Evolutionary conservation across 1,139 yeast genomes (phyloP).

Genomic region (Hanseniaspora gamundiae): DNA sequence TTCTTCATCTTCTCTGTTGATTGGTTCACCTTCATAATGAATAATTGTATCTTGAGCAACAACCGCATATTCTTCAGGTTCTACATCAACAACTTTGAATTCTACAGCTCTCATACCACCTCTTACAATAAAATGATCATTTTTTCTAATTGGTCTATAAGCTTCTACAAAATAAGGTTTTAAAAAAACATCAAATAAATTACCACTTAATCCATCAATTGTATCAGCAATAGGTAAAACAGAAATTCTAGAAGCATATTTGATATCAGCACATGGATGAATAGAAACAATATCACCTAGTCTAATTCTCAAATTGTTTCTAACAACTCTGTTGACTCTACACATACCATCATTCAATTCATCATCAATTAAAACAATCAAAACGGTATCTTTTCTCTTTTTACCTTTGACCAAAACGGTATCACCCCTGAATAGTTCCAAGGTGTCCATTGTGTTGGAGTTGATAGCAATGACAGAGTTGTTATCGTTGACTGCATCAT

Average conservation of each 20-base stretch:
- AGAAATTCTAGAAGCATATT: constrained; percentile 86
- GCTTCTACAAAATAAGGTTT: constrained; percentile 99
- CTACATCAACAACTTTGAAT: constrained; percentile 95
- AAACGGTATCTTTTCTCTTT: constrained; percentile 95
- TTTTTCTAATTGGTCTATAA: constrained; percentile 95
- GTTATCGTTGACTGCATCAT: constrained; percentile 95
- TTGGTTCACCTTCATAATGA: constrained; percentile 98
- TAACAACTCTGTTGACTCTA: constrained; percentile 86
- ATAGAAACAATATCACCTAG: constrained; percentile 84
- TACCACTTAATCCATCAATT: constrained; percentile 95
- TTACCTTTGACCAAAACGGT: constrained; percentile 96
- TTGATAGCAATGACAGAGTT: constrained; percentile 93
- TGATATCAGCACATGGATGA: constrained; percentile 96
- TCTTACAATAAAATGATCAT: constrained; percentile 90
- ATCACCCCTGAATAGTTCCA: constrained; percentile 95
- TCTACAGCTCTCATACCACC: constrained; percentile 99
- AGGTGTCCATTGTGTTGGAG: constrained; percentile 86
- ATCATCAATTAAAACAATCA: constrained; percentile 91
- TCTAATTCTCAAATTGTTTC: constrained; percentile 89
- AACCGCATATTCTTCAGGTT: constrained; percentile 93
- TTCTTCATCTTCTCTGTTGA: constrained; percentile 97
- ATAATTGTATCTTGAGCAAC: constrained; percentile 97
- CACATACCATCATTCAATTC: constrained; percentile 95
- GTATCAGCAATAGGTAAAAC: constrained; percentile 96
- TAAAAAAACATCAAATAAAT: constrained; percentile 90